Evolutionary conservation across 495 filamentous ascomycete species (phyloP), one percentile per base, ranked within the genome.

Genomic region (Talaromyces nanjingensis): DNA sequence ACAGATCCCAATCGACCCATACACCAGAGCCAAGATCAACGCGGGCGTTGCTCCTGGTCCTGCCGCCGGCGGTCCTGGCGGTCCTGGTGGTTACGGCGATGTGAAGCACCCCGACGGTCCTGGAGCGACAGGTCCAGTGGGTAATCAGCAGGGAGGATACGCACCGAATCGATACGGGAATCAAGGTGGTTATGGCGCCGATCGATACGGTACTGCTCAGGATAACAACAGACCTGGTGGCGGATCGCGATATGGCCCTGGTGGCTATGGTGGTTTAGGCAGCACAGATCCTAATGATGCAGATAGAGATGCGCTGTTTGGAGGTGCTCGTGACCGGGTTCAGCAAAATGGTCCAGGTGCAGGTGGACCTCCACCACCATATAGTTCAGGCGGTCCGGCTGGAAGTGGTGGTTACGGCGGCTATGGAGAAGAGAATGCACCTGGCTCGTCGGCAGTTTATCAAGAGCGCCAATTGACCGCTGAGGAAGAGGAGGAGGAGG

Each of bases 261-360:
- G 89, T 64, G 90, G 90, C 56, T 93, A 93, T 68, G 90, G 90
- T 54, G 88, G 88, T 27, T 68, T 92, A 53, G 88, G 87, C 63
- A 76, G 71, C 65, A 63, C 68, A 22, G 81, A 84, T 57, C 85
- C 83, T 67, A 81, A 82, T 57, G 81, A 84, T 79, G 77, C 77
- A 57, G 85, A 83, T 64, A 78, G 86, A 64, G 84, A 87, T 65
- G 85, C 82, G 14, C 72, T 89, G 9, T 91, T 93, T 67, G 85
- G 84, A 3, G 84, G 85, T 18, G 87, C 86, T 29, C 81, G 76
- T 62, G 81, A 89, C 53, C 71, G 85, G 47, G 70, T 72, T 11
- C 76, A 82, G 62, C 74, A 84, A 34, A 75, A 77, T 47, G 68
- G 72, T 59, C 60, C 69, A 52, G 71, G 69, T 54, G 73, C 69